These are phyloP conservation scores for Ramalina intermedia DNA, from an alignment of 495 filamentous ascomycete genomes.

Conservation along the genomic window DNA sequence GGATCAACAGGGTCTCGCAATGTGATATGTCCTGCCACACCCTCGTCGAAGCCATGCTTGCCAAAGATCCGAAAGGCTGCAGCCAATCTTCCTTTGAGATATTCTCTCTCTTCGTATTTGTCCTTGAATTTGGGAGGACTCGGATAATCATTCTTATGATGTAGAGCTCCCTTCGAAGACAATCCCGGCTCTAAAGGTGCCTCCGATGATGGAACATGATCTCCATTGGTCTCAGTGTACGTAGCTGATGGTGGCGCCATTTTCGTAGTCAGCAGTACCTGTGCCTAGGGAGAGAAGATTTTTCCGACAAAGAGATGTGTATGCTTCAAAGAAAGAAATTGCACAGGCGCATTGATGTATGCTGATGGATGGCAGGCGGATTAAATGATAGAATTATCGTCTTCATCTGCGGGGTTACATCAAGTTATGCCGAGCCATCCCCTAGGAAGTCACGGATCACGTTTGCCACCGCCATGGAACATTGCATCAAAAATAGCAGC, in stretches of 20 bases:
- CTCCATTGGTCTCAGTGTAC: constrained; percentile 3
- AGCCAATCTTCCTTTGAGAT: constrained; percentile 50
- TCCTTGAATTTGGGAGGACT: constrained; percentile 41
- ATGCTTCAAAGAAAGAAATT: no score
- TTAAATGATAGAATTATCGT: no score
- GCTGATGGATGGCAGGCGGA: no score
- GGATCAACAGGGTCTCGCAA: constrained; percentile 55
- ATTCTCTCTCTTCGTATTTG: constrained; percentile 46
- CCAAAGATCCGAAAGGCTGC: constrained; percentile 58
- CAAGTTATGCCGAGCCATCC: no score
- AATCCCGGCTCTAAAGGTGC: constrained; percentile 14
- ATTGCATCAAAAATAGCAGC: no score
- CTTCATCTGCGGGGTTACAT: no score
- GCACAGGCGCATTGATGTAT: no score
- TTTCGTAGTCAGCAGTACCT: not conserved
- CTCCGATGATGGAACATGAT: constrained; percentile 6
- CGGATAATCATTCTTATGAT: constrained; percentile 33
- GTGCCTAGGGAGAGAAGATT: not conserved
- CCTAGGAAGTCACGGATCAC: no score
- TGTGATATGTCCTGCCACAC: constrained; percentile 47
- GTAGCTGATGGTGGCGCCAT: constrained; percentile 17
- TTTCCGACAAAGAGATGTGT: not conserved
- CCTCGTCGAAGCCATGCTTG: constrained; percentile 51
- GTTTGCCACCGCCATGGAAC: no score
- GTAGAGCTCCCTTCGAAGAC: constrained; percentile 6